These are phyloP conservation scores for Globisporangium uncinulatum DNA, from an alignment of 352 stramenopile genomes.

Conservation along the genomic window DNA sequence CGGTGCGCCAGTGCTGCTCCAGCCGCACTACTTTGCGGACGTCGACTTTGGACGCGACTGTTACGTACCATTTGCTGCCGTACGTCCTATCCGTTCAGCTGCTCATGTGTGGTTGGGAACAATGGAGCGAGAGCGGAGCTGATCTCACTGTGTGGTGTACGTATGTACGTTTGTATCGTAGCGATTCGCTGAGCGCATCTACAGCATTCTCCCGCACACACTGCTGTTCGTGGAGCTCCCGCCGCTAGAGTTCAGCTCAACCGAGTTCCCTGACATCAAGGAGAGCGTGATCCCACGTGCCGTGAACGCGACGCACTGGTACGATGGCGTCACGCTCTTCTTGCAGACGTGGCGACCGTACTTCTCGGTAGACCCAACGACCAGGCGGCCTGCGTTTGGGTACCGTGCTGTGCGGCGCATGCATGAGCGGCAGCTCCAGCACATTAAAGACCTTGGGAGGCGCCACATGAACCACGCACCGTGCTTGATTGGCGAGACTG, in stretches of 20 bases:
- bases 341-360: conserved; percentile 57
- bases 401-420: conserved; percentile 41
- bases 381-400: conserved; percentile 64
- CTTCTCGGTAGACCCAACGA: conserved; percentile 69
- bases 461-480: conserved; percentile 55
- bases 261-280: conserved; percentile 66
- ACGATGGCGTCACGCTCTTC: conserved; percentile 88
- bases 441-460: conserved; percentile 49
- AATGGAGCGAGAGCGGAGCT: not conserved
- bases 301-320: conserved; percentile 89
- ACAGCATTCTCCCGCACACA: conserved; percentile 40
- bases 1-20: conserved; percentile 39
- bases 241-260: conserved; percentile 63
- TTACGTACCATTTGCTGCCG: conserved; percentile 74
- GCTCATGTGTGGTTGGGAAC: not conserved
- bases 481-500: conserved; percentile 65
- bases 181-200: conserved; percentile 53
- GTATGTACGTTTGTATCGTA: conserved; percentile 12
- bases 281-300: conserved; percentile 45
- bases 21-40: conserved; percentile 61
- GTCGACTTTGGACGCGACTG: conserved; percentile 75
- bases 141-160: conserved; percentile 4
- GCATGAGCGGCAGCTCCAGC: conserved; percentile 50
- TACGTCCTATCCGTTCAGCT: conserved; percentile 13
- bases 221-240: conserved; percentile 82